Base-by-base conservation (phyloP, 805 yeast genomes). In the Grigorovia humatica region DNA sequence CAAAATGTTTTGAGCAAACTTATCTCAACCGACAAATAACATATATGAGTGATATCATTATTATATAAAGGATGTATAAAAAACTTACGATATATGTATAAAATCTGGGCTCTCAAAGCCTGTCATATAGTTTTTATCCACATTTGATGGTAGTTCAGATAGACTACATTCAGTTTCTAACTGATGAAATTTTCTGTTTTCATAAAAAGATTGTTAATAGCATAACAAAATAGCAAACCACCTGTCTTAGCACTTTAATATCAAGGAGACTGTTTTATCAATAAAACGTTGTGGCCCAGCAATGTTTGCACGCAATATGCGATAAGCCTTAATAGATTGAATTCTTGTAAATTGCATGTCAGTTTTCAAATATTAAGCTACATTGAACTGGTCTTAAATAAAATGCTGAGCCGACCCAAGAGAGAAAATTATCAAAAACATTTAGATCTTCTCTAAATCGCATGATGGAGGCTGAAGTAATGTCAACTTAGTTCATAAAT, bases 261-360 rank as follows among this genome's bases (percentile, higher is more conserved):
- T 43, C 66, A 59, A 8, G 89, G 89, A 15, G 79, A 81, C 52
- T 82, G 78, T 7, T 66, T n/a, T 57, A 0, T 75, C 66, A 53
- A 71, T 74, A 69, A 85, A 85, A 19, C 85, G 74, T 65, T 83
- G 88, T 5, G 91, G 88, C 2, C 90, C 91, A 52, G 82, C 76
- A 43, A 84, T 70, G 63, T 83, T 81, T n/a, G 87, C 86, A 70
- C 11, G 73, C 82, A 83, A 57, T 80, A 80, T 1, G 85, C 80
- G 51, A 82, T 74, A 11, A 74, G 71, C 32, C 75, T 73, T 19
- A 82, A 80, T 27, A 78, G 43, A 23, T 77, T 64, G 64, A 35
- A 73, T 68, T 55, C 77, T 67, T 19, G 68, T 56, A 51, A 75
- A 71, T 49, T 72, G 77, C 53, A 75, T 77, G 43, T 69, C 69